Evolutionary conservation across 2,329 filamentous ascomycete species (phyloP).

Genomic region (Calcarisporium arbuscula): DNA sequence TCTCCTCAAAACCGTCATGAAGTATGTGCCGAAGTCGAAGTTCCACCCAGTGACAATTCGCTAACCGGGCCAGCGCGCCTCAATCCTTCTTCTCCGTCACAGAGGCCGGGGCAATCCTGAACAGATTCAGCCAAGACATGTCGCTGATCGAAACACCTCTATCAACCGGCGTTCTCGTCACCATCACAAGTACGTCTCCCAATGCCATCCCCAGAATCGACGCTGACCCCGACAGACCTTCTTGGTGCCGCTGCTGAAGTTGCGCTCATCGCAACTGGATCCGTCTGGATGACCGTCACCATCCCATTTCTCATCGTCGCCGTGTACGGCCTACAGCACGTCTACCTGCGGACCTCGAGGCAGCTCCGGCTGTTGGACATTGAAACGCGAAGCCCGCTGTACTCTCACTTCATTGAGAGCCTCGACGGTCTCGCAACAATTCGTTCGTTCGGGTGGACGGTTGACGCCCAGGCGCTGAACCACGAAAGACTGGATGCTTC

Average conservation of each 20-base stretch:
- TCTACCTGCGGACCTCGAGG: constrained; percentile 14
- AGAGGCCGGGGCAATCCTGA: constrained; percentile 13
- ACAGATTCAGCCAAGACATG: constrained; percentile 19
- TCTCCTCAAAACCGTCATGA: constrained; percentile 9
- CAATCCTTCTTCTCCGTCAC: constrained; percentile 15
- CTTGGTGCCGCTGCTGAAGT: constrained; percentile 4
- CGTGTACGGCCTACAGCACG: constrained; percentile 7
- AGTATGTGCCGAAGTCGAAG: constrained; percentile 1
- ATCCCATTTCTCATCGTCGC: constrained; percentile 5
- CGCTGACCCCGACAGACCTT: constrained; percentile 3
- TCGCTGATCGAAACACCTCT: constrained; percentile 7
- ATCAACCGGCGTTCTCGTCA: constrained; percentile 6
- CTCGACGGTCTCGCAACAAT: constrained; percentile 40
- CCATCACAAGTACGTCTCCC: constrained; percentile 3
- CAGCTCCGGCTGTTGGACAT: constrained; percentile 29
- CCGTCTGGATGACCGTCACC: constrained; percentile 5
- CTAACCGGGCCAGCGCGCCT: constrained; percentile 5
- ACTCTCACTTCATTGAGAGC: constrained; percentile 33
- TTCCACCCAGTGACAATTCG: constrained; percentile 1
- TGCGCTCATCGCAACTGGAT: constrained; percentile 7
- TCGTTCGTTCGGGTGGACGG: constrained; percentile 45
- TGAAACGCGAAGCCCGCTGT: constrained; percentile 26
- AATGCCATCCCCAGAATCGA: not conserved
- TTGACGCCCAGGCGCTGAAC: not conserved
- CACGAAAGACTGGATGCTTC: not conserved